Evolutionary conservation across 441 rosid genomes (phyloP).

Genomic region (Pelargonium australe): DNA sequence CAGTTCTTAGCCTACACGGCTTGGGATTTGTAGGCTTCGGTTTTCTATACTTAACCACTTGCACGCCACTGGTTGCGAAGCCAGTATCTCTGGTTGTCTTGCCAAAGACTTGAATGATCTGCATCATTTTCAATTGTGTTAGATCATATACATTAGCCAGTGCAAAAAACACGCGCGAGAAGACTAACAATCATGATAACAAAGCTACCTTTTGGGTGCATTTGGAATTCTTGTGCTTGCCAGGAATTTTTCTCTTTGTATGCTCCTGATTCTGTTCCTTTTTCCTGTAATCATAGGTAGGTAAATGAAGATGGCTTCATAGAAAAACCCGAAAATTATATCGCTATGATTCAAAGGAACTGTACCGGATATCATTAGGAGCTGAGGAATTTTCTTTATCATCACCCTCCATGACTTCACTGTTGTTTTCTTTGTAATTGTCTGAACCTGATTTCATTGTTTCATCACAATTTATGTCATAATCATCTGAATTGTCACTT

Average conservation of each 20-base stretch:
- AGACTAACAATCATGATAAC: not conserved
- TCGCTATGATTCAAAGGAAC: not conserved
- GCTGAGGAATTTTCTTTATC: constrained; percentile 29
- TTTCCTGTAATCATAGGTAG: constrained; percentile 29
- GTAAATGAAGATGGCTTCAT: too few species aligned
- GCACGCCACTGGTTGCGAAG: constrained; percentile 20
- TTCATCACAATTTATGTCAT: not conserved
- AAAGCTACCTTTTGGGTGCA: constrained; percentile 32
- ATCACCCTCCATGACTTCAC: constrained; percentile 13
- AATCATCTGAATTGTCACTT: constrained; percentile 14
- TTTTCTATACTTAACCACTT: constrained; percentile 41
- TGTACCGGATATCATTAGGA: constrained; percentile 50
- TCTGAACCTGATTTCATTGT: too few species aligned
- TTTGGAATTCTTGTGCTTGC: constrained; percentile 36
- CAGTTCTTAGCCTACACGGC: constrained; percentile 84
- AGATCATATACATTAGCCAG: constrained; percentile 15
- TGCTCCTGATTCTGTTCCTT: constrained; percentile 14
- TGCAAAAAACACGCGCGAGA: not conserved
- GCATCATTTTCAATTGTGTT: constrained; percentile 20
- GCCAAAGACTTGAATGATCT: constrained; percentile 31
- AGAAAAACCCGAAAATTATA: too few species aligned
- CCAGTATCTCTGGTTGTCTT: constrained; percentile 38
- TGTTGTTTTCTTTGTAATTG: not conserved
- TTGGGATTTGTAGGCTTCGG: constrained; percentile 80
- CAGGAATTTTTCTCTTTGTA: constrained; percentile 27